phyloP scores from a whole-genome alignment of 1,284 basidiomycete species.

The Rhodotorula sp. region DNA sequence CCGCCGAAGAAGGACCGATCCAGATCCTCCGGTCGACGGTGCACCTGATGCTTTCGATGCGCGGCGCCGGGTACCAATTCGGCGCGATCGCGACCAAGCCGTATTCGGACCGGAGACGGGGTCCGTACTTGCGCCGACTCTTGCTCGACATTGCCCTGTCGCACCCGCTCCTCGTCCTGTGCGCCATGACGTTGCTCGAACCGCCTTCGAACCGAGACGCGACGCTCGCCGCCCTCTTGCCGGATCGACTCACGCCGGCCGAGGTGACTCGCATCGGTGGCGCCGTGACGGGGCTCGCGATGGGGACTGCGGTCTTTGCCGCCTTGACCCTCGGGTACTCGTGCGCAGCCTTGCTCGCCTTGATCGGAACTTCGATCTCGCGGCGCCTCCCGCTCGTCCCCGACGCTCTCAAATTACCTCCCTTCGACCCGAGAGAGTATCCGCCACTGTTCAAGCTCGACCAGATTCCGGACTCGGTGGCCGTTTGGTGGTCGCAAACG shows the following conservation, averaged over 20 bases:
- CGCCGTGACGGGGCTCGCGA: slow-evolving; percentile 13
- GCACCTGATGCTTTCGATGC: slow-evolving; percentile 32
- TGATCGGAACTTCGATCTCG: slow-evolving; percentile 10
- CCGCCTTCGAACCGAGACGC: slow-evolving; percentile 9
- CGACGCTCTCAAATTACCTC: not conserved
- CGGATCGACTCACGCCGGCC: not conserved
- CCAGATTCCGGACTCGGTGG: slow-evolving; percentile 15
- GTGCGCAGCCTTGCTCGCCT: slow-evolving; percentile 17
- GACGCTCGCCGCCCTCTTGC: not conserved
- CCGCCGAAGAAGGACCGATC: slow-evolving; percentile 11
- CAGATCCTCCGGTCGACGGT: slow-evolving; percentile 20
- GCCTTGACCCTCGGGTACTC: slow-evolving; percentile 32
- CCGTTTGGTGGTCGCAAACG: slow-evolving; percentile 26
- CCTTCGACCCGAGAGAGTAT: slow-evolving; percentile 33
- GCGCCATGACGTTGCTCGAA: slow-evolving; percentile 25
- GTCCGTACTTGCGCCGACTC: slow-evolving; percentile 17
- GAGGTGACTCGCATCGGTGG: slow-evolving; percentile 8
- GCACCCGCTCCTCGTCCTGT: slow-evolving; percentile 22
- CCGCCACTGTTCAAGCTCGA: slow-evolving; percentile 28
- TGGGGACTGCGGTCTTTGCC: slow-evolving; percentile 29
- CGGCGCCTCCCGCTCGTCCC: slow-evolving; percentile 9
- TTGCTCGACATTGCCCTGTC: slow-evolving; percentile 23
- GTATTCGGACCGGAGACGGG: not conserved
- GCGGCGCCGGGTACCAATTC: slow-evolving; percentile 36
- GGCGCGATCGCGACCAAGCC: slow-evolving; percentile 22